Evolutionary conservation across 192 early-diverging fungal genomes (phyloP).

Genomic region (Coemansia sp.): DNA sequence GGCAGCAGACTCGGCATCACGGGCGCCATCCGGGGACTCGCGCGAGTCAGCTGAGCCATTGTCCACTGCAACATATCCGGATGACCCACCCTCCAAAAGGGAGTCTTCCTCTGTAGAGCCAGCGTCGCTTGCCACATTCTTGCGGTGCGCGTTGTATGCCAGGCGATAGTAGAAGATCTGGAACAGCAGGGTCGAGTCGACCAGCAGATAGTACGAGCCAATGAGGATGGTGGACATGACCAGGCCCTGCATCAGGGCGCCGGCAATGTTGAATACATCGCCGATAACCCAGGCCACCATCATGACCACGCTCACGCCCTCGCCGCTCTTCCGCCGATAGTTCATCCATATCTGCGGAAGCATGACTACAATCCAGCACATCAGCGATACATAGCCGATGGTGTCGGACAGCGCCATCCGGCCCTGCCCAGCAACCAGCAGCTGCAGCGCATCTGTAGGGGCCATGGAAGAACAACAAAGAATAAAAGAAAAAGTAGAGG

Average conservation of each 20-base stretch:
- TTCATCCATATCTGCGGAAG: constrained; percentile 76
- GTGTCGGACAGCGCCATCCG: constrained; percentile 12
- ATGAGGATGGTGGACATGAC: constrained; percentile 66
- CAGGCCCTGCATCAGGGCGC: constrained; percentile 65
- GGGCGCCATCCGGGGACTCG: not conserved
- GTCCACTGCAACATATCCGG: not conserved
- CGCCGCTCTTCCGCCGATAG: constrained; percentile 69
- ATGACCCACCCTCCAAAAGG: not conserved
- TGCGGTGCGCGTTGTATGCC: constrained; percentile 22
- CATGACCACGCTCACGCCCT: constrained; percentile 66
- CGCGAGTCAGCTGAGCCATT: too few relatives aligned
- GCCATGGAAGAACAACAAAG: not conserved
- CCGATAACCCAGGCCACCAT: constrained; percentile 72
- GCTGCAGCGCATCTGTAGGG: not conserved
- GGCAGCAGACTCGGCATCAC: not conserved
- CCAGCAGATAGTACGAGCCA: constrained; percentile 64
- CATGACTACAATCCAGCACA: constrained; percentile 78
- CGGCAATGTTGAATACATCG: constrained; percentile 69
- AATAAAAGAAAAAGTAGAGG: not conserved
- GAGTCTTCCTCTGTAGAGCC: not conserved
- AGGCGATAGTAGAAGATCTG: constrained; percentile 64
- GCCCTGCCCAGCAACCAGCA: constrained; percentile 1
- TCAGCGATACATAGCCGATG: constrained; percentile 62
- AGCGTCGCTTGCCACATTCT: constrained; percentile 1
- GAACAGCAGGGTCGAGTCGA: constrained; percentile 59